A percentile compares a stretch with the other conserved stretches of the same genome.
These are phyloP conservation scores for Amanita molliuscula DNA, from an alignment of 768 basidiomycete genomes.

Conservation along the genomic window DNA sequence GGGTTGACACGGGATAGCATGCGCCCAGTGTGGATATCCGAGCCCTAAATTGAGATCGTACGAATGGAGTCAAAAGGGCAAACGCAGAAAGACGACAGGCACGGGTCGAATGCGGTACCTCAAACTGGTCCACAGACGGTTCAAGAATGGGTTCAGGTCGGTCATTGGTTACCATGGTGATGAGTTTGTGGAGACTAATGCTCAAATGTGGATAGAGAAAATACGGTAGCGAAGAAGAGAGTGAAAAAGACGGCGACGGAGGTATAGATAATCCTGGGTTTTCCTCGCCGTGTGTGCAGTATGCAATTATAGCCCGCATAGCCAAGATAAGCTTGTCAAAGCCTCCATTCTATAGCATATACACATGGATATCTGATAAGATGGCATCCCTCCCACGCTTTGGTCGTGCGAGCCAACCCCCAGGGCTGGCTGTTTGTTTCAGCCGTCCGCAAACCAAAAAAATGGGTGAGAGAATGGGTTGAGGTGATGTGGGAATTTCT, in stretches of 20 bases:
- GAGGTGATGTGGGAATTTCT: not conserved
- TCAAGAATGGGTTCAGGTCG: constrained; percentile 98
- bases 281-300: not conserved
- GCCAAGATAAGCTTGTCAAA: not conserved
- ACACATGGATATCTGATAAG: not conserved
- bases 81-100: constrained; percentile 99
- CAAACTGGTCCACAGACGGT: constrained; percentile 85
- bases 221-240: constrained; percentile 85
- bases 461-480: not conserved
- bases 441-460: not conserved
- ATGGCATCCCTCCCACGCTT: not conserved
- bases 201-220: constrained; percentile 47
- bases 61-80: constrained; percentile 98
- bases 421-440: not conserved
- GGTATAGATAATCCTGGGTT: constrained; percentile 12
- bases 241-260: constrained; percentile 45
- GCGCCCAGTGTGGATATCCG: constrained; percentile 95
- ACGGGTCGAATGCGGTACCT: constrained; percentile 94
- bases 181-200: not conserved
- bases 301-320: not conserved
- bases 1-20: constrained; percentile 40
- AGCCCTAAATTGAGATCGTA: constrained; percentile 91
- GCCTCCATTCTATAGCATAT: too few species aligned
- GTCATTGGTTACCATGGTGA: constrained; percentile 9
- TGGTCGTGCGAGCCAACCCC: not conserved